Evolutionary conservation across 1,284 basidiomycete genomes (phyloP).

Genomic region (Cryptococcus sp.): DNA sequence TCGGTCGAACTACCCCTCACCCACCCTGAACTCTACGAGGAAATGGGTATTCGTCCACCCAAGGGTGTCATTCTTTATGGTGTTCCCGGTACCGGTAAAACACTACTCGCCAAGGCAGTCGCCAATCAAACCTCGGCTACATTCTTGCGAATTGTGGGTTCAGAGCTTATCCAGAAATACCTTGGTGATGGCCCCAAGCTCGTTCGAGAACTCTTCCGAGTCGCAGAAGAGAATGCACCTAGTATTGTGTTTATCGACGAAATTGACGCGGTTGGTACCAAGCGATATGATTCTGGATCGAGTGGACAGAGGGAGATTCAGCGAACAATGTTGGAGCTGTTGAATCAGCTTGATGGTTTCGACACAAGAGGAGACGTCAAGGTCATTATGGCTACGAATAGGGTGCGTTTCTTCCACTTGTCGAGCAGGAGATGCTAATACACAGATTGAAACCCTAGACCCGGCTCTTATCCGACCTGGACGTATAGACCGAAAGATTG

Average conservation of each 20-base stretch:
- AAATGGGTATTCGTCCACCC: slow-evolving; percentile 98
- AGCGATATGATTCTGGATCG: slow-evolving; percentile 93
- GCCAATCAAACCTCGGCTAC: slow-evolving; percentile 99
- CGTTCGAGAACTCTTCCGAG: slow-evolving; percentile 92
- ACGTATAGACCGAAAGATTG: slow-evolving; percentile 96
- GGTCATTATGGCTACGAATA: slow-evolving; percentile 58
- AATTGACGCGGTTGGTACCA: slow-evolving; percentile 97
- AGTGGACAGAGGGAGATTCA: slow-evolving; percentile 99
- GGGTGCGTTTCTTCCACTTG: slow-evolving; percentile 22
- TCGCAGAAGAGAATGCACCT: slow-evolving; percentile 95
- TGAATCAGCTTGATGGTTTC: slow-evolving; percentile 98
- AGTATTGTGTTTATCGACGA: slow-evolving; percentile 99
- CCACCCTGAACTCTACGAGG: slow-evolving; percentile 97
- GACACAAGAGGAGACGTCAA: slow-evolving; percentile 99
- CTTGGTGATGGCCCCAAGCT: slow-evolving; percentile 99
- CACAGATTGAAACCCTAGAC: slow-evolving; percentile 89
- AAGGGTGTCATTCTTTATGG: slow-evolving; percentile 99
- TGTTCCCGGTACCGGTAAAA: slow-evolving; percentile 98
- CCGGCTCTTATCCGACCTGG: slow-evolving; percentile 96
- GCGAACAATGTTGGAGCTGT: slow-evolving; percentile 95
- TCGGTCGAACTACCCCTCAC: slow-evolving; percentile 96
- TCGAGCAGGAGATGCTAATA: slow-evolving; percentile 49
- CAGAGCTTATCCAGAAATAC: slow-evolving; percentile 98
- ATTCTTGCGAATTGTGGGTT: slow-evolving; percentile 95
- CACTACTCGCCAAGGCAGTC: slow-evolving; percentile 94